Percentiles rank a stretch among this genome's conserved stretches.
These are phyloP conservation scores for Craterostigma plantagineum DNA, from an alignment of 257 asterid species.

Conservation along the genomic window DNA sequence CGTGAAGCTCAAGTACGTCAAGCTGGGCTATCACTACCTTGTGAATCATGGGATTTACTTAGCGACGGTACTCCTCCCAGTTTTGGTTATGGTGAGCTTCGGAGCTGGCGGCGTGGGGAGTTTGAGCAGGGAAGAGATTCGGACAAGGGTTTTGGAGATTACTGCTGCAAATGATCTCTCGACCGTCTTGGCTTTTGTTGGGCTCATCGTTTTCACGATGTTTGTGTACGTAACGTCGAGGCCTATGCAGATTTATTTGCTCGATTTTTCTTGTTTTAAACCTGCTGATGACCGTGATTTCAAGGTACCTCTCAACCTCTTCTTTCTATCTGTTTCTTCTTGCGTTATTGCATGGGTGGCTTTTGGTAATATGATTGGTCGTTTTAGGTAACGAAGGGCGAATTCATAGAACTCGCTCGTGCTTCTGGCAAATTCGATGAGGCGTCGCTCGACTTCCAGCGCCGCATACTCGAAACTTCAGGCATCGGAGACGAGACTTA, in stretches of 20 bases:
- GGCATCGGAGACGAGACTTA: conserved; percentile 86
- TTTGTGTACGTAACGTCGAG: conserved; percentile 53
- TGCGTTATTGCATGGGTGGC: not conserved
- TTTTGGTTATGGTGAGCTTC: conserved; percentile 43
- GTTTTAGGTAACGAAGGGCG: conserved; percentile 56
- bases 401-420: conserved; percentile 57
- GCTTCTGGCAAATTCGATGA: conserved; percentile 63
- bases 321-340: not conserved
- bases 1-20: conserved; percentile 78
- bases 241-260: conserved; percentile 47
- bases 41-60: conserved; percentile 59
- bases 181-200: conserved; percentile 33
- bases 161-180: conserved; percentile 52
- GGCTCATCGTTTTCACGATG: conserved; percentile 37
- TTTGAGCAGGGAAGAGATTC: conserved; percentile 54
- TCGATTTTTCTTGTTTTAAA: conserved; percentile 84
- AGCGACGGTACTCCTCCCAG: conserved; percentile 33
- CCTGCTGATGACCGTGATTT: conserved; percentile 41
- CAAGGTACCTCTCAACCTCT: conserved; percentile 38
- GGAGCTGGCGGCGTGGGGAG: conserved; percentile 82
- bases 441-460: conserved; percentile 44
- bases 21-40: conserved; percentile 70
- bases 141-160: conserved; percentile 67
- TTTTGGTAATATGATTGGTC: not conserved
- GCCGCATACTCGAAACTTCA: conserved; percentile 49